phyloP scores from a whole-genome alignment of 164 flowering plant genomes.

The Tinospora cordifolia region DNA sequence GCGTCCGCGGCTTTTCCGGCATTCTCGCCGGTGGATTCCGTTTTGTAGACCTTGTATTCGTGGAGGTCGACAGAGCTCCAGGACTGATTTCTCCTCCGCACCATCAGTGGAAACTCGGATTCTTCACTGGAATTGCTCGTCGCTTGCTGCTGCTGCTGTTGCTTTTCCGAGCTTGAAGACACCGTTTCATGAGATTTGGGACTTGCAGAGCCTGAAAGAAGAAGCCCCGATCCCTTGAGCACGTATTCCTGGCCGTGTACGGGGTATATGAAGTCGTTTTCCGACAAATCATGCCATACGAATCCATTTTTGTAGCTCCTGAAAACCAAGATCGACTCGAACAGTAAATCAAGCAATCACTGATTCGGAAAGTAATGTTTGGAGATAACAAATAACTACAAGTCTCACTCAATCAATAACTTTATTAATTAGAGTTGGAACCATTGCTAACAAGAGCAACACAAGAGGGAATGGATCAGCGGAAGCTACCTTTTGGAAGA shows the following conservation, averaged over 20 bases:
- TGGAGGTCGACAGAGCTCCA: constrained; percentile 67
- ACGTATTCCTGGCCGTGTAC: constrained; percentile 84
- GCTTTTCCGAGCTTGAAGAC: constrained; percentile 21
- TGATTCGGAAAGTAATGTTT: too few species aligned
- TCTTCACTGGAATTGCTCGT: constrained; percentile 19
- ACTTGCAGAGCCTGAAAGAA: constrained; percentile 18
- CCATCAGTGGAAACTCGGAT: constrained; percentile 28
- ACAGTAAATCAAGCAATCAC: neutral
- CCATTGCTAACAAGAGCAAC: too few species aligned
- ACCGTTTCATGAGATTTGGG: constrained; percentile 23
- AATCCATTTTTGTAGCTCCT: constrained; percentile 93
- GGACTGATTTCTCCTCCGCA: constrained; percentile 64
- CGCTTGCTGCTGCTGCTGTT: constrained; percentile 14
- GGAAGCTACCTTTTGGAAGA: constrained; percentile 53
- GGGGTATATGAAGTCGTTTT: constrained; percentile 76
- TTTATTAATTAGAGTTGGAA: too few species aligned
- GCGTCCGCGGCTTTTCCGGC: constrained; percentile 56
- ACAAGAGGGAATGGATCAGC: neutral
- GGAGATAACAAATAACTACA: too few species aligned
- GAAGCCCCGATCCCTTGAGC: constrained; percentile 87
- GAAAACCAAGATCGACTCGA: constrained; percentile 1
- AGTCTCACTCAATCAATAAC: too few species aligned
- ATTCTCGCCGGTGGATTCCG: constrained; percentile 26
- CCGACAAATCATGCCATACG: constrained; percentile 91
- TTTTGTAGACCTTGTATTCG: constrained; percentile 72